These are phyloP conservation scores for Termitomyces sp. DNA, from an alignment of 768 basidiomycete species.

Conservation along the genomic window DNA sequence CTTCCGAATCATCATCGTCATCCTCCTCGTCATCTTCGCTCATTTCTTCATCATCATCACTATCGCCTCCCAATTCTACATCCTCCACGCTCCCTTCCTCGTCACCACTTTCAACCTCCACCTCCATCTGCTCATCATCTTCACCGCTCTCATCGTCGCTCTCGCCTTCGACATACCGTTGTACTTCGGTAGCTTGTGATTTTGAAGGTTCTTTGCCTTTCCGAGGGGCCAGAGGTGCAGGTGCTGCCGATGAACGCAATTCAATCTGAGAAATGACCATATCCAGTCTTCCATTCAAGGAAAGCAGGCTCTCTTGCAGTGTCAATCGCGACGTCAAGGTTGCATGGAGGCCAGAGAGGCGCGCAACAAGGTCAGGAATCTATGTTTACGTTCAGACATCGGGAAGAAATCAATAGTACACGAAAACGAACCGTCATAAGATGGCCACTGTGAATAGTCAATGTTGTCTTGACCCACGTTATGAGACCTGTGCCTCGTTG, in stretches of 20 bases:
- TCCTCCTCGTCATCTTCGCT: conserved; percentile 39
- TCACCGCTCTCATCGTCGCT: conserved; percentile 56
- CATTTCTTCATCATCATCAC: conserved; percentile 43
- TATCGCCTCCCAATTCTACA: conserved; percentile 67
- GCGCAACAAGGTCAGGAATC: conserved; percentile 91
- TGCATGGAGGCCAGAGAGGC: conserved; percentile 81
- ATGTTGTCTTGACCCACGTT: conserved; percentile 76
- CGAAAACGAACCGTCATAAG: conserved; percentile 78
- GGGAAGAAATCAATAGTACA: conserved; percentile 1
- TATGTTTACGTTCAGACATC: conserved; percentile 27
- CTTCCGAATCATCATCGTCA: conserved; percentile 41
- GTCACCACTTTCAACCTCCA: conserved; percentile 61
- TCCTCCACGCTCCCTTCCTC: conserved; percentile 79
- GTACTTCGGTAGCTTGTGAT: conserved; percentile 32
- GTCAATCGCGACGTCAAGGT: conserved; percentile 76
- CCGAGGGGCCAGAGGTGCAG: conserved; percentile 47
- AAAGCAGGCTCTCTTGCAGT: conserved; percentile 80
- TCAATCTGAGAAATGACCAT: conserved; percentile 94
- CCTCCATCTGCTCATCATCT: conserved; percentile 50
- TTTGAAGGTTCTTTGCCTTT: conserved; percentile 31
- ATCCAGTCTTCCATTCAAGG: conserved; percentile 86
- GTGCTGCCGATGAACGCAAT: conserved; percentile 73
- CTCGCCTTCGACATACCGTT: conserved; percentile 77
- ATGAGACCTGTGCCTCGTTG: conserved; percentile 70
- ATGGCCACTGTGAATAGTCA: conserved; percentile 85